phyloP scores from a whole-genome alignment of 345 rosid genomes.

The Xanthoceras sorbifolium region DNA sequence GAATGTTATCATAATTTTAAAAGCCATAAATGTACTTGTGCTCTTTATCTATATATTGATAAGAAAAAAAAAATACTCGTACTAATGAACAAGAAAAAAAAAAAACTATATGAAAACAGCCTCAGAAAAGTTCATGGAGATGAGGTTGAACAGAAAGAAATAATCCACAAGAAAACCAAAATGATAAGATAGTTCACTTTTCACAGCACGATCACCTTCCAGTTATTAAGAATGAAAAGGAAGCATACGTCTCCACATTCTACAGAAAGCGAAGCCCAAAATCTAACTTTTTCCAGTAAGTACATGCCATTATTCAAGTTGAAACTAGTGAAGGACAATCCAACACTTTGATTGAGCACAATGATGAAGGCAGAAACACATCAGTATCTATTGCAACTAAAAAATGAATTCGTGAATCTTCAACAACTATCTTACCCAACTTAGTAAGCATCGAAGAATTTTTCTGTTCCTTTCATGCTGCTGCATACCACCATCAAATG shows the following conservation, averaged over 20 bases:
- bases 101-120: neutral
- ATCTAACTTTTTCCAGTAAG: neutral
- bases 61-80: neutral
- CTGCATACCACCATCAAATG: conserved; percentile 46
- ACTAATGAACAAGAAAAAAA: neutral
- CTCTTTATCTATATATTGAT: neutral
- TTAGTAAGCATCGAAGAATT: conserved; percentile 84
- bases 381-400: neutral
- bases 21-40: neutral
- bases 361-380: neutral
- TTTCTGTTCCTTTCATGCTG: conserved; percentile 68
- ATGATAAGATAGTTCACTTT: neutral
- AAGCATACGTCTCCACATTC: neutral
- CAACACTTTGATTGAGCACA: neutral
- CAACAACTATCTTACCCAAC: conserved; percentile 76
- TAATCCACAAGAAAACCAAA: neutral
- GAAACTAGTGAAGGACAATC: neutral
- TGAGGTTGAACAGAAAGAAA: neutral
- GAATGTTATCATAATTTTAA: conserved; percentile 9
- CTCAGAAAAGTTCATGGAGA: neutral
- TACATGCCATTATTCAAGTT: neutral
- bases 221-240: neutral
- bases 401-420: neutral
- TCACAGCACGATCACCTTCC: neutral
- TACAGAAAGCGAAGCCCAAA: neutral